Evolutionary conservation across 352 stramenopile species (phyloP).

Genomic region (Globisporangium radiosum): DNA sequence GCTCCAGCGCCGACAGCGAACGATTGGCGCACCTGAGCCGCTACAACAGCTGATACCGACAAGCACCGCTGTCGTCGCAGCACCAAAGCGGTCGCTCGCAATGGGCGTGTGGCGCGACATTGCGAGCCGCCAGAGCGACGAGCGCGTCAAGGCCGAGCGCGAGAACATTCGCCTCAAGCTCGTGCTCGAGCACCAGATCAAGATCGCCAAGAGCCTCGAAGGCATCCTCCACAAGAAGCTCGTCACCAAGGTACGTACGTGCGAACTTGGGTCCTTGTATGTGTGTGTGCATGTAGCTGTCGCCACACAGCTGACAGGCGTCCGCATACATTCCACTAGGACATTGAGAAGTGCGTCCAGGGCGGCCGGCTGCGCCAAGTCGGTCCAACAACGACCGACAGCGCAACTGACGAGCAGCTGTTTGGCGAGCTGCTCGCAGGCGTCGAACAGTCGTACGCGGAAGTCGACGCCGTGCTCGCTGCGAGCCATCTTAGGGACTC

Average conservation of each 20-base stretch:
- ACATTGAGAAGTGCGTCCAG: conserved; percentile 12
- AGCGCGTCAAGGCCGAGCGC: conserved; percentile 10
- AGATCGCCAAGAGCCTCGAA: conserved; percentile 16
- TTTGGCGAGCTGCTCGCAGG: conserved; percentile 31
- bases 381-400: conserved; percentile 19
- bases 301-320: neutral
- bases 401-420: conserved; percentile 16
- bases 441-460: conserved; percentile 26
- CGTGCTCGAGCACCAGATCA: conserved; percentile 17
- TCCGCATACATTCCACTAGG: conserved; percentile 1
- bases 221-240: conserved; percentile 10
- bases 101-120: conserved; percentile 33
- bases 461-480: conserved; percentile 31
- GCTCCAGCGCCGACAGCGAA: conserved; percentile 15
- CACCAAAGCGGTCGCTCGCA: neutral
- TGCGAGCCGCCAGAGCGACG: conserved; percentile 29
- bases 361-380: conserved; percentile 7
- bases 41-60: no score
- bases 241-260: conserved; percentile 6
- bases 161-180: conserved; percentile 18
- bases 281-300: neutral
- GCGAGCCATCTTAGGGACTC: conserved; percentile 19
- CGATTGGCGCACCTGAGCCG: neutral
- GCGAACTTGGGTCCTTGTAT: no score
- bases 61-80: neutral